A percentile compares a stretch with the other conserved stretches of the same genome.
These are phyloP conservation scores for Berberis thunbergii DNA, from an alignment of 164 flowering plant genomes.

Conservation along the genomic window DNA sequence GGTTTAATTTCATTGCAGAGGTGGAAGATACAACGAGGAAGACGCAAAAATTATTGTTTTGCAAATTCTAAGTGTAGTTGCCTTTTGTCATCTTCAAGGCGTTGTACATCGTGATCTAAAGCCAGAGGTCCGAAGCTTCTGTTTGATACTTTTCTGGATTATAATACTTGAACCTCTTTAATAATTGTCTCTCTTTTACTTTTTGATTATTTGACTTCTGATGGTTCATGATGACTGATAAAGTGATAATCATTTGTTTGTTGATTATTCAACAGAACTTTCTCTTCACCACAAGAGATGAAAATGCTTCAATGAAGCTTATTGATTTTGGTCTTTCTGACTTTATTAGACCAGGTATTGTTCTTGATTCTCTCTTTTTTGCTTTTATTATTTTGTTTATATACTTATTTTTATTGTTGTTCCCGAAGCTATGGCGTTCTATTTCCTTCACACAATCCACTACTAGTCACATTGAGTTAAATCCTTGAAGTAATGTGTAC, in stretches of 20 bases:
- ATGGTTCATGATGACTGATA: constrained; percentile 1
- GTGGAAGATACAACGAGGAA: constrained; percentile 69
- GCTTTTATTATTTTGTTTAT: neutral
- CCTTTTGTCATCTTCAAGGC: constrained; percentile 91
- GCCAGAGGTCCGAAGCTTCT: constrained; percentile 56
- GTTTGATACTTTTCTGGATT: neutral
- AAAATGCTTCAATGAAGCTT: constrained; percentile 88
- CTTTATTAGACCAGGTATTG: constrained; percentile 74
- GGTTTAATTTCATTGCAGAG: constrained; percentile 35
- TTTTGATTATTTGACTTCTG: neutral
- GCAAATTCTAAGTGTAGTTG: constrained; percentile 71
- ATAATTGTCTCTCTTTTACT: neutral
- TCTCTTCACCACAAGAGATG: constrained; percentile 71
- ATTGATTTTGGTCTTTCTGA: constrained; percentile 99
- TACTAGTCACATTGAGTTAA: too few species aligned
- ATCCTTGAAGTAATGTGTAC: too few species aligned
- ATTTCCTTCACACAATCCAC: too few species aligned
- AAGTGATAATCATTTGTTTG: neutral
- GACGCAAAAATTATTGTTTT: constrained; percentile 65
- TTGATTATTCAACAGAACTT: constrained; percentile 59
- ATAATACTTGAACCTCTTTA: neutral
- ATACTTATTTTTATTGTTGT: neutral
- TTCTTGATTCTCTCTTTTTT: neutral
- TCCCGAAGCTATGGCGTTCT: neutral
- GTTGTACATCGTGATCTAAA: constrained; percentile 91